phyloP scores from a whole-genome alignment of 2,329 filamentous ascomycete species.

The Sclerotinia sclerotiorum region DNA sequence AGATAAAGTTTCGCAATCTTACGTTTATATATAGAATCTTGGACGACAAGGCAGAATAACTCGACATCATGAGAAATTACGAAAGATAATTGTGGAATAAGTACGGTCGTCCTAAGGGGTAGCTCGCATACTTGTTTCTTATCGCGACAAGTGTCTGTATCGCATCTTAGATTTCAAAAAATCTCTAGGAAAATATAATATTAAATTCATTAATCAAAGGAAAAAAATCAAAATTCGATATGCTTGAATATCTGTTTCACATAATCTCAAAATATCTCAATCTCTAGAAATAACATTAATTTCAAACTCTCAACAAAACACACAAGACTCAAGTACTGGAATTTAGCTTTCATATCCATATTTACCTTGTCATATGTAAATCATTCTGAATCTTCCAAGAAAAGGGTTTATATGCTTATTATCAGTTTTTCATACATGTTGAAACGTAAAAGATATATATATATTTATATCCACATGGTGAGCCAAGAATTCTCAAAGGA shows the following conservation, averaged over 20 bases:
- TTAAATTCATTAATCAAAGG: not conserved
- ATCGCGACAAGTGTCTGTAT: constrained; percentile 8
- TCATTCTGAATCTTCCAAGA: constrained; percentile 13
- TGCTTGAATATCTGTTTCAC: not conserved
- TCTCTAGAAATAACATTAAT: not conserved
- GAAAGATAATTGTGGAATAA: not conserved
- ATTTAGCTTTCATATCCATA: not conserved
- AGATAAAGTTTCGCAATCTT: not conserved
- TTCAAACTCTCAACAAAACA: constrained; percentile 8
- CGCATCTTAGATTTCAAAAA: not conserved
- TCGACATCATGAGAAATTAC: not conserved
- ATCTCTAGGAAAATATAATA: not conserved
- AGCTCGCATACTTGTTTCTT: not conserved
- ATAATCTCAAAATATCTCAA: not conserved
- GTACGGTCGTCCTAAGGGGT: not conserved
- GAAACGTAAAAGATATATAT: not conserved
- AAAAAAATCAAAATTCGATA: not conserved
- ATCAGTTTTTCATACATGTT: not conserved
- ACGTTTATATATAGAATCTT: not conserved
- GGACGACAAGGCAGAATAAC: not conserved
- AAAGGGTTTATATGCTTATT: not conserved
- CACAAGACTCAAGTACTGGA: not conserved
- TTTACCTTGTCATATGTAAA: not conserved
- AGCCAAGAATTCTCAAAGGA: too few species aligned
- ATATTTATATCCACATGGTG: too few species aligned